A percentile compares a stretch with the other conserved stretches of the same genome.
Evolutionary conservation across 192 early-diverging fungal genomes (phyloP).

Genomic region (Mortierella alpina): DNA sequence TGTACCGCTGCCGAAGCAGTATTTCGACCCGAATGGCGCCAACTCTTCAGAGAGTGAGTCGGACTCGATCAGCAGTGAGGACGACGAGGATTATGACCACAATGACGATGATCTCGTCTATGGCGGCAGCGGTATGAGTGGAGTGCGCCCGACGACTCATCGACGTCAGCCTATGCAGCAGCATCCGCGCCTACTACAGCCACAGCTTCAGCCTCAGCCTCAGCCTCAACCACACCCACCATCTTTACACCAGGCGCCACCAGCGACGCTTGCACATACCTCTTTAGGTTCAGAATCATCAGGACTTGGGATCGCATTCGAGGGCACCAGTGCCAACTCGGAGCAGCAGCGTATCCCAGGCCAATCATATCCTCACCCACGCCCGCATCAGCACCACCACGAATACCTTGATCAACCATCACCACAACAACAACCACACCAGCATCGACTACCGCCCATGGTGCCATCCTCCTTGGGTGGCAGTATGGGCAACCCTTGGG

Average conservation of each 20-base stretch:
- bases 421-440: neutral
- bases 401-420: neutral
- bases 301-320: slow-evolving; percentile 37
- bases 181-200: slow-evolving; percentile 9
- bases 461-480: neutral
- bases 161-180: neutral
- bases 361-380: slow-evolving; percentile 19
- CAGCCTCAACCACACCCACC: slow-evolving; percentile 6
- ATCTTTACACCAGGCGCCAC: slow-evolving; percentile 23
- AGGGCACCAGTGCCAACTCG: neutral
- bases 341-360: slow-evolving; percentile 6
- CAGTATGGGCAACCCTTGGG: slow-evolving; percentile 2
- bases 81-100: slow-evolving; percentile 40
- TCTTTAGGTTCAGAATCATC: slow-evolving; percentile 46
- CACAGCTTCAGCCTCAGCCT: too few relatives aligned
- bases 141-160: slow-evolving; percentile 1
- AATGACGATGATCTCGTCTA: slow-evolving; percentile 44
- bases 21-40: slow-evolving; percentile 23
- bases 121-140: slow-evolving; percentile 2
- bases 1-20: slow-evolving; percentile 34
- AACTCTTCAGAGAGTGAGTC: slow-evolving; percentile 48
- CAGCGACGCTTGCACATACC: slow-evolving; percentile 45
- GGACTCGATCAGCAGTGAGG: slow-evolving; percentile 47
- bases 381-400: slow-evolving; percentile 7
- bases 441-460: neutral